A percentile compares a stretch with the other conserved stretches of the same genome.
These are phyloP conservation scores for Physcomitrellopsis africana DNA, from an alignment of 225 moss, liverwort and hornwort genomes.

Conservation along the genomic window DNA sequence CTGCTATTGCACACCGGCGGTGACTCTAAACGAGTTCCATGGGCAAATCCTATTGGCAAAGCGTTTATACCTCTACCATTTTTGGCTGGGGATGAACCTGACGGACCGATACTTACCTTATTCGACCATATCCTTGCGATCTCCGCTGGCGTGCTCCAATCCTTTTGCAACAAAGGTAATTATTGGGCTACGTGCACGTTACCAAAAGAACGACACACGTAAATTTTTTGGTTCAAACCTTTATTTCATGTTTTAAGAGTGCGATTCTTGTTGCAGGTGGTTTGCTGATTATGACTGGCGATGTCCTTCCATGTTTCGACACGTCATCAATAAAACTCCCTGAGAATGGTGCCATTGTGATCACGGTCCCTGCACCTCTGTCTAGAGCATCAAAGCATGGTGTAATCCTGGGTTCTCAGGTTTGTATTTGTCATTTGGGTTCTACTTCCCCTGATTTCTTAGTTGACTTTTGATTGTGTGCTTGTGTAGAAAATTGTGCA, in stretches of 20 bases:
- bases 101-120: constrained; percentile 59
- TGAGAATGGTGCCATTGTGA: constrained; percentile 66
- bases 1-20: constrained; percentile 77
- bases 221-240: background rate
- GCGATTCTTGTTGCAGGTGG: constrained; percentile 51
- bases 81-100: constrained; percentile 65
- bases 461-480: background rate
- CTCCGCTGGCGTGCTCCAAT: constrained; percentile 63
- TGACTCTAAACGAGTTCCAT: constrained; percentile 79
- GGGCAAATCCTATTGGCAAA: constrained; percentile 85
- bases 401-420: constrained; percentile 66
- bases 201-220: background rate
- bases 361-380: constrained; percentile 65
- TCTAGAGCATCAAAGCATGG: constrained; percentile 70
- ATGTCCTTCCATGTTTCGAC: constrained; percentile 80
- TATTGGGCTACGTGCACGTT: background rate
- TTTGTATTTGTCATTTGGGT: constrained; percentile 24
- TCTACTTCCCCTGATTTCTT: background rate
- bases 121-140: constrained; percentile 84
- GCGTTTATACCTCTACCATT: constrained; percentile 78
- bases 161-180: constrained; percentile 59
- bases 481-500: constrained; percentile 15
- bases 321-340: constrained; percentile 59
- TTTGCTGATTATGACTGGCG: constrained; percentile 84
- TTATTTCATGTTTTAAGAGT: constrained; percentile 11